phyloP scores from a whole-genome alignment of 2,329 filamentous ascomycete genomes.

The Metarhizium humberi region DNA sequence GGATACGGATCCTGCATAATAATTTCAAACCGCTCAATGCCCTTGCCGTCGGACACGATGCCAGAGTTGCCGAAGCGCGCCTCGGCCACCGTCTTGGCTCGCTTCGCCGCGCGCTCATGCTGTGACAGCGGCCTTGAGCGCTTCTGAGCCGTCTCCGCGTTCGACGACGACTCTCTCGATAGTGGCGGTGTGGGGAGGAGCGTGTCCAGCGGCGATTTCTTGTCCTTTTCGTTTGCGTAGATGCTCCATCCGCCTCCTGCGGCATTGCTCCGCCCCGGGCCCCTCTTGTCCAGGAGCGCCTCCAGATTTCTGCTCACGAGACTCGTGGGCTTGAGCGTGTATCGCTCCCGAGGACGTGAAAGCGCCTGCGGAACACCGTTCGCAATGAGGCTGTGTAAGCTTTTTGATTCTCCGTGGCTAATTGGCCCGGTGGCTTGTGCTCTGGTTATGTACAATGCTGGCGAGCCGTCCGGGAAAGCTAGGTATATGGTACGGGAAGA shows the following conservation, averaged over 20 bases:
- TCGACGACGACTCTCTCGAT: conserved; percentile 22
- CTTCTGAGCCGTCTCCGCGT: conserved; percentile 19
- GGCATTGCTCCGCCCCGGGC: conserved; percentile 58
- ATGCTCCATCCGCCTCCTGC: conserved; percentile 73
- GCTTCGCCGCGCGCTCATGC: conserved; percentile 37
- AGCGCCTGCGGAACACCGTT: conserved; percentile 77
- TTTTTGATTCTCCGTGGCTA: conserved; percentile 44
- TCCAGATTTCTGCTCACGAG: conserved; percentile 63
- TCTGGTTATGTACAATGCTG: conserved; percentile 60
- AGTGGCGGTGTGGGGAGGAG: conserved; percentile 38
- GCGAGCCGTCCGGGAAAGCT: conserved; percentile 72
- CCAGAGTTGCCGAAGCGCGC: conserved; percentile 62
- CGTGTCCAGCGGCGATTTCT: conserved; percentile 46
- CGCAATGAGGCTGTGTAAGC: conserved; percentile 60
- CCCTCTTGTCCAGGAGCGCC: conserved; percentile 59
- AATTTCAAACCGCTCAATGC: conserved; percentile 53
- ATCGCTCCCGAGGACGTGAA: conserved; percentile 64
- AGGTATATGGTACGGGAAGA: conserved; percentile 66
- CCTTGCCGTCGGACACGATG: conserved; percentile 45
- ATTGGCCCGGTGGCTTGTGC: conserved; percentile 33
- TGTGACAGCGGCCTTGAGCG: conserved; percentile 14
- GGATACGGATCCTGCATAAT: conserved; percentile 50
- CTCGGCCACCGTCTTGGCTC: conserved; percentile 50
- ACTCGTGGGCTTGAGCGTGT: conserved; percentile 57
- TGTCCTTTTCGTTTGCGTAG: conserved; percentile 56